phyloP scores from a whole-genome alignment of 345 rosid species.

The Murraya paniculata region DNA sequence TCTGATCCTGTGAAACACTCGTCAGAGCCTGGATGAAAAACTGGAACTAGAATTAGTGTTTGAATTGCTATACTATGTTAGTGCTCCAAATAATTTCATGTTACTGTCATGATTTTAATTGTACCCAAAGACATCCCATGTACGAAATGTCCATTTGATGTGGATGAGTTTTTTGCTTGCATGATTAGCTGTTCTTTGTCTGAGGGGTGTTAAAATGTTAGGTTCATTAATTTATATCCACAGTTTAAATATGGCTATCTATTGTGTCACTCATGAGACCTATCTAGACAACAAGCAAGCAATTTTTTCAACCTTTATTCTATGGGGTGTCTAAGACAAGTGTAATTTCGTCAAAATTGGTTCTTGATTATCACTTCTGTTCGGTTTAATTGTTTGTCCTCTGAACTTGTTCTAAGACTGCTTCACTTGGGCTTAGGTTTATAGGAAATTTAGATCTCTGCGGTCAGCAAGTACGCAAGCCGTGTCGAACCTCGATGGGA shows the following conservation, averaged over 20 bases:
- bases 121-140: not conserved
- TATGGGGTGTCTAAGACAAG: not conserved
- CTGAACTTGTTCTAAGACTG: not conserved
- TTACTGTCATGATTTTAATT: not conserved
- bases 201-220: not conserved
- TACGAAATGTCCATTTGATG: not conserved
- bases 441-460: constrained; percentile 86
- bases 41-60: not conserved
- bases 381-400: not conserved
- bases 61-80: not conserved
- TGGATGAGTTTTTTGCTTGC: not conserved
- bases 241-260: not conserved
- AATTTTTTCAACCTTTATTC: not conserved
- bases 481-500: constrained; percentile 92
- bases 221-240: no score
- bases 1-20: not conserved
- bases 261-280: not conserved
- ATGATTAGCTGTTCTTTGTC: not conserved
- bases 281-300: not conserved
- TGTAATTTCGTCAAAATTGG: not conserved
- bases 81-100: not conserved
- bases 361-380: not conserved
- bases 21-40: not conserved
- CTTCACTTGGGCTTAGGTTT: constrained; percentile 41
- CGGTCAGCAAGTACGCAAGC: constrained; percentile 85